These are phyloP conservation scores for Tulasnella sp. DNA, from an alignment of 768 basidiomycete species.

Conservation along the genomic window DNA sequence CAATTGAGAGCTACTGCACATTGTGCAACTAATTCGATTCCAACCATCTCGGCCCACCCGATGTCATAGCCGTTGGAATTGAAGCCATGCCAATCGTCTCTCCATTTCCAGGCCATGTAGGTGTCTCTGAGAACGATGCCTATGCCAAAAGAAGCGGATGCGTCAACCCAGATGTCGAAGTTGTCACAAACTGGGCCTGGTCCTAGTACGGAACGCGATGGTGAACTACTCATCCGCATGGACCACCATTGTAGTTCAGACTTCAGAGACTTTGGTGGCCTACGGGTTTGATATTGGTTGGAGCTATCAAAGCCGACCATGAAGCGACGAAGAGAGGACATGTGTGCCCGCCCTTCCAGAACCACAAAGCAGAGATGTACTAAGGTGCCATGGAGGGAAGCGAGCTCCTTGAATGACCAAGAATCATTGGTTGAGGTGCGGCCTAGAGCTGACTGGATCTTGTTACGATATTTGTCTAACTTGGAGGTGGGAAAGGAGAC, in stretches of 20 bases:
- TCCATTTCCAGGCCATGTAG: background rate
- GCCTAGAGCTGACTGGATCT: background rate
- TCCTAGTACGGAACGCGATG: background rate
- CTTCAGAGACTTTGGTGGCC: background rate
- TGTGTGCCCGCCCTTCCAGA: background rate
- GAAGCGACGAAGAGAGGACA: background rate
- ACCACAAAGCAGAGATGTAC: background rate
- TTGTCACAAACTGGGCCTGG: background rate
- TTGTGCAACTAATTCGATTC: background rate
- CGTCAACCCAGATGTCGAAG: background rate
- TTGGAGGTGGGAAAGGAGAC: background rate
- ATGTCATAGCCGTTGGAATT: background rate
- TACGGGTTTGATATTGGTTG: no score
- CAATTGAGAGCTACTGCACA: background rate
- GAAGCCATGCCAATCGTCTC: background rate
- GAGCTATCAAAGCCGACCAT: no score
- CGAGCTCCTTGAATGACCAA: background rate
- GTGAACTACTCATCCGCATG: background rate
- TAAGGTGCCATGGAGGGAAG: background rate
- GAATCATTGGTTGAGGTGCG: background rate
- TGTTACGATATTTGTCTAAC: background rate
- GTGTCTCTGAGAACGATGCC: slow-evolving; percentile 1
- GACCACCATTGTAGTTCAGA: background rate
- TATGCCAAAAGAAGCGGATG: background rate
- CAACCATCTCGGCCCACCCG: slow-evolving; percentile 3